A percentile compares a stretch with the other conserved stretches of the same genome.
These are phyloP conservation scores for Choiromyces venosus DNA, from an alignment of 495 filamentous ascomycete genomes.

Conservation along the genomic window DNA sequence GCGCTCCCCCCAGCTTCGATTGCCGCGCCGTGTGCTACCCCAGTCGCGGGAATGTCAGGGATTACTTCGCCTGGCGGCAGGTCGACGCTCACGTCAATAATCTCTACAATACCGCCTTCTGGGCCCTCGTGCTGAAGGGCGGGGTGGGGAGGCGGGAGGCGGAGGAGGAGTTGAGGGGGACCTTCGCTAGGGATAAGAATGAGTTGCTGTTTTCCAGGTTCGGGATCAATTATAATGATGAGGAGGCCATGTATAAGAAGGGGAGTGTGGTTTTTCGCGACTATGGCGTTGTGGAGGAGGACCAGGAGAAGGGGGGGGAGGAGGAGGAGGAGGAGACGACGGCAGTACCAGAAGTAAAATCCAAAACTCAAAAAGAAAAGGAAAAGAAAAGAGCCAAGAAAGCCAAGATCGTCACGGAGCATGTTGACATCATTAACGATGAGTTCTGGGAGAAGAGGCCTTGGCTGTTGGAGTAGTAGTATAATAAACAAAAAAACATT, in stretches of 20 bases:
- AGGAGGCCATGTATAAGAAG: constrained; percentile 85
- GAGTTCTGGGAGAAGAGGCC: constrained; percentile 84
- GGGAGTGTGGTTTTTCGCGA: constrained; percentile 84
- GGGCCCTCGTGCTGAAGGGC: constrained; percentile 73
- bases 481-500: too few species aligned
- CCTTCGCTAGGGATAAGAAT: constrained; percentile 79
- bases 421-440: constrained; percentile 89
- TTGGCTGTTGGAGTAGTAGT: constrained; percentile 71
- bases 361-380: constrained; percentile 71
- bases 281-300: constrained; percentile 46
- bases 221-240: constrained; percentile 94
- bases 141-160: constrained; percentile 69
- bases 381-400: constrained; percentile 66
- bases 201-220: constrained; percentile 89
- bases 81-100: constrained; percentile 97
- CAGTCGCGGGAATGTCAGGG: constrained; percentile 66
- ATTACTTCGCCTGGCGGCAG: constrained; percentile 96
- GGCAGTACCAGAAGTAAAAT: constrained; percentile 41
- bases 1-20: constrained; percentile 82
- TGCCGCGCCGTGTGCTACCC: constrained; percentile 87
- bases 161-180: constrained; percentile 73
- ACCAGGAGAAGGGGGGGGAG: background rate
- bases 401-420: constrained; percentile 69
- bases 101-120: constrained; percentile 95
- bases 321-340: background rate